Base-by-base conservation (phyloP, 345 rosid genomes). In the Noccaea bulbosa region DNA sequence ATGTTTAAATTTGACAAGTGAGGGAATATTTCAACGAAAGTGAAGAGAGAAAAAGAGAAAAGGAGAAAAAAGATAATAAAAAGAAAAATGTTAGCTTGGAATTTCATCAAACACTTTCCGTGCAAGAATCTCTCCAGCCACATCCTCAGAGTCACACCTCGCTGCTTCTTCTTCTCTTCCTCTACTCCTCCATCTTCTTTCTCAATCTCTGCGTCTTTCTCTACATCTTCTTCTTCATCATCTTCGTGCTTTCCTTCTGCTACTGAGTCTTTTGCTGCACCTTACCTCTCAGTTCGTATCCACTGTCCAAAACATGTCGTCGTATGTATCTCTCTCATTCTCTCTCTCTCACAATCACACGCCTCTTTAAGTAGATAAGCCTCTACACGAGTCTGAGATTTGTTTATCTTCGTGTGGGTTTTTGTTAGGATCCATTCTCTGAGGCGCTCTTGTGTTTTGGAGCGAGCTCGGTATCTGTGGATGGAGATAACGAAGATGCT, bases 391-490 rank as follows among this genome's bases (percentile, higher is more conserved):
- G 49, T 48, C 7, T 57, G 44, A 57, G 7, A 49, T 12, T 58
- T 47, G 35, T 3, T 11, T 43, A 11, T 56, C 14, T 34, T 35
- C n/a, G 6, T 65, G n/a, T 49, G 57, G 43, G 14, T 60, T 69
- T 69, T 56, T 59, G 17, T 51, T 80, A 90, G 98, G 91, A 87
- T 77, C 73, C 69, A 65, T 80, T 93, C 46, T 90, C 96, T 7
- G 98, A 93, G 60, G 92, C 96, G 17, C 85, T 93, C 62, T 56
- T 90, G 60, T 81, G 82, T 77, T 90, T 93, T 48, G 97, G 97
- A 65, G 98, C 98, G 49, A 83, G 81, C 72, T 93, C 96, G 10
- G 76, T 81, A 5, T 74, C 80, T 27, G 73, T 86, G 58, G 89
- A 87, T 68, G 81, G 74, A 81, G 86, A 79, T 58, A 81, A 76